Evolutionary conservation across 2,329 filamentous ascomycete species (phyloP), one percentile per base, ranked within the genome.

Genomic region (Grosmannia penicillata): DNA sequence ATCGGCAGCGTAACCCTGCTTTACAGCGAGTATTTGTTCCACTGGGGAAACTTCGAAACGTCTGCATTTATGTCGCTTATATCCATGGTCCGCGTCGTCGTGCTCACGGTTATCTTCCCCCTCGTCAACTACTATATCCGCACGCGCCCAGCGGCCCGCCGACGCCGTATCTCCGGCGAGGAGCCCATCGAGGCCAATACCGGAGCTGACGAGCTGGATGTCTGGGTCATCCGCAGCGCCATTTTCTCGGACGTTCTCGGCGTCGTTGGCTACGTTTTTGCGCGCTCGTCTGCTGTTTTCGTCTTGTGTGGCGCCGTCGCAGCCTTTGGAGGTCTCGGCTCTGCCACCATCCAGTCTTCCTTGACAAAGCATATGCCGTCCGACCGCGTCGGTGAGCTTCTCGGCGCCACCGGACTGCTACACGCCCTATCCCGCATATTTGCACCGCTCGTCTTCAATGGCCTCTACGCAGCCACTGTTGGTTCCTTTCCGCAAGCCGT

Each of bases 331-430:
- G 87, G 87, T 1, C 77, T 96, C 33, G 87, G 81, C 1, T 80
- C 79, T 26, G 87, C 91, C 1, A 91, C 83, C 0, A 66, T 93
- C 36, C 85, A 93, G 52, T 79, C 82, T 2, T 72, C 81, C 1
- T 63, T 95, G 36, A 95, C 86, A 17, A 96, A 95, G 54, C 91
- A 96, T 55, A 79, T 96, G 0, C 84, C 87, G 0, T 67, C 76
- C 1, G 82, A 91, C 45, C 72, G 73, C 33, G 79, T 91, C 0
- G 91, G 91, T 0, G 78, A 91, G 54, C 63, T 96, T n/a, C 69
- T 98, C 0, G 91, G 91, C 18, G 87, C 86, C 2, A 80, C 79
- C 14, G 91, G 89, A 0, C 64, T 96, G 44, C 59, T 96, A 41
- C 89, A 96, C 57, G 82, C 85, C 1, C 59, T 94, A 26, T 74